Evolutionary conservation across 768 basidiomycete species (phyloP).

Genomic region (Zangia roseola): DNA sequence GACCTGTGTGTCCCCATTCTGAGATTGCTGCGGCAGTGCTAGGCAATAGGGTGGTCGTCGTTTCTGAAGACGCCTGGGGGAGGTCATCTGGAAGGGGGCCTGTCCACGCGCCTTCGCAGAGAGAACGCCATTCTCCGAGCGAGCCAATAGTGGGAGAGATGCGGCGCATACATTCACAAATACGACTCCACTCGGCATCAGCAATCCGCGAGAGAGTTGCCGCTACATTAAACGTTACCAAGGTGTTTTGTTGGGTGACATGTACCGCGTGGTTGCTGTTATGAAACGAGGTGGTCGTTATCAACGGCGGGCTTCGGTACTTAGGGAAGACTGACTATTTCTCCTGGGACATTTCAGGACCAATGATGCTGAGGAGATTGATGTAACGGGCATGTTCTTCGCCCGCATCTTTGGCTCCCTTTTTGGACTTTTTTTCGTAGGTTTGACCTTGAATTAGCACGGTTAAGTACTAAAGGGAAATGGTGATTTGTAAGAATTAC

Average conservation of each 20-base stretch:
- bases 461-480: not conserved
- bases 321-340: conserved; percentile 57
- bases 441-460: conserved; percentile 47
- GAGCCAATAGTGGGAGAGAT: conserved; percentile 64
- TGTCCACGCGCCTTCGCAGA: conserved; percentile 77
- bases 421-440: conserved; percentile 82
- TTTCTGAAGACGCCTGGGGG: conserved; percentile 16
- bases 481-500: conserved; percentile 30
- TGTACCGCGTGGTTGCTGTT: conserved; percentile 63
- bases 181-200: conserved; percentile 73
- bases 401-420: conserved; percentile 58
- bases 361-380: conserved; percentile 64
- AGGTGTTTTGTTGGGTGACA: conserved; percentile 59
- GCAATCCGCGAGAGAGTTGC: conserved; percentile 68
- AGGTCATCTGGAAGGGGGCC: conserved; percentile 39
- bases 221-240: conserved; percentile 59
- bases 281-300: not conserved
- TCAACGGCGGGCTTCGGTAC: not conserved
- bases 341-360: conserved; percentile 77
- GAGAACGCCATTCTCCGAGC: conserved; percentile 69
- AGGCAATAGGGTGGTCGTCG: not conserved
- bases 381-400: conserved; percentile 82
- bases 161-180: conserved; percentile 70
- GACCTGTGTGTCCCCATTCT: conserved; percentile 30
- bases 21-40: conserved; percentile 13